Evolutionary conservation across 768 basidiomycete genomes (phyloP), one percentile per base, ranked within the genome.

Genomic region (Leccinum imitatum): DNA sequence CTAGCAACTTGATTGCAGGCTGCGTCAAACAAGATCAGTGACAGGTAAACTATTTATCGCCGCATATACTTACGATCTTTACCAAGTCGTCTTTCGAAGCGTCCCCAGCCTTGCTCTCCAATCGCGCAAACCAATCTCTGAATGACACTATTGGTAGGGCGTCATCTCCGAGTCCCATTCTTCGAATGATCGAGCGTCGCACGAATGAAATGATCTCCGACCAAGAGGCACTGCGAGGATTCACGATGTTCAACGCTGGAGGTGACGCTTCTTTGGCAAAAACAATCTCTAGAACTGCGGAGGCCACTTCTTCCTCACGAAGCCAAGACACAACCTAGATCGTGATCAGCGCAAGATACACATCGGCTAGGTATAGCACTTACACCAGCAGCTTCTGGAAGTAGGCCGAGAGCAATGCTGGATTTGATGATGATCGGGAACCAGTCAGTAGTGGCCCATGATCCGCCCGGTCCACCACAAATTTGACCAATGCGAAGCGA

Each of bases 401-500:
- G 58, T 14, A 58, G 61, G 52, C 71, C 72, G 9, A 71, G 68
- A 3, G 62, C 55, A 15, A 71, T 17, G 51, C 74, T 73, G 0
- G 75, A 73, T 53, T 76, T 72, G 14, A 79, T 70, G 5, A 82
- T 66, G 41, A 75, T 71, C n/a, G 82, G 80, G 27, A 83, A 63
- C 82, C 82, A 84, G 47, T 82, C 80, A 0, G 69, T 75, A 6
- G 73, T 69, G 6, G 72, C 73, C 81, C 82, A 82, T 0, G 74
- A 74, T 21, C 81, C 81, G 1, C 66, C 67, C 0, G 57, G 59
- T 19, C 78, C 78, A n/a, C 81, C 81, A 25, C 69, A 70, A 10
- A 82, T 67, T 57, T 84, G 82, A 0, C 81, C 83, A 7, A 82
- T 76, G 4, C 83, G 72, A 35, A 82, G 67, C 2, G 76, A 75